phyloP scores from a whole-genome alignment of 305 asterid species.

The Euphrasia arctica region DNA sequence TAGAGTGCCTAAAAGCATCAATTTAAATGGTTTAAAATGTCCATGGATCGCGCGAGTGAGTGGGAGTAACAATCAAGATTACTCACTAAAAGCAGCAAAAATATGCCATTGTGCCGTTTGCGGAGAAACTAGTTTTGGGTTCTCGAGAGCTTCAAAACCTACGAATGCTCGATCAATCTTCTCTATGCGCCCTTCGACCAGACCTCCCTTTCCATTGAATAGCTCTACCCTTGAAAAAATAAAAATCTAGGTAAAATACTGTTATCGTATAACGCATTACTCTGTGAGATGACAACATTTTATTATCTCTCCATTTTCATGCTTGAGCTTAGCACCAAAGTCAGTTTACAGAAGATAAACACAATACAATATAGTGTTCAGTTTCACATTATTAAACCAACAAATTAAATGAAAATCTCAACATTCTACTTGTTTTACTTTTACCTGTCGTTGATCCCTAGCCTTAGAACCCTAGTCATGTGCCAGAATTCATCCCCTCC shows the following conservation, averaged over 20 bases:
- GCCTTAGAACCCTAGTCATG: constrained; percentile 80
- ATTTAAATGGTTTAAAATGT: constrained; percentile 13
- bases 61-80: constrained; percentile 5
- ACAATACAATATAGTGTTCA: not conserved
- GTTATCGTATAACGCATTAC: not conserved
- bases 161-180: constrained; percentile 62
- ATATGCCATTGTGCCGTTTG: constrained; percentile 72
- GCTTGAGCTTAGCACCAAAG: not conserved
- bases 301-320: constrained; percentile 1
- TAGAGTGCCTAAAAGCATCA: constrained; percentile 49
- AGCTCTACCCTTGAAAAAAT: constrained; percentile 79
- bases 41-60: constrained; percentile 8
- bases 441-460: constrained; percentile 65
- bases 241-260: constrained; percentile 25
- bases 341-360: constrained; percentile 9
- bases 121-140: constrained; percentile 43
- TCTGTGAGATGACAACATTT: not conserved
- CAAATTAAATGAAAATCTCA: not conserved
- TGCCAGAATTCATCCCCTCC: constrained; percentile 96
- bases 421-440: no score
- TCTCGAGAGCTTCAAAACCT: constrained; percentile 67
- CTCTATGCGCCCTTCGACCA: constrained; percentile 80
- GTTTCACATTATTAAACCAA: not conserved
- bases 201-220: constrained; percentile 86
- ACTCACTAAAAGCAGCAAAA: constrained; percentile 88